Evolutionary conservation across 2,329 filamentous ascomycete species (phyloP).

Genomic region (Fonsecaea pedrosoi): DNA sequence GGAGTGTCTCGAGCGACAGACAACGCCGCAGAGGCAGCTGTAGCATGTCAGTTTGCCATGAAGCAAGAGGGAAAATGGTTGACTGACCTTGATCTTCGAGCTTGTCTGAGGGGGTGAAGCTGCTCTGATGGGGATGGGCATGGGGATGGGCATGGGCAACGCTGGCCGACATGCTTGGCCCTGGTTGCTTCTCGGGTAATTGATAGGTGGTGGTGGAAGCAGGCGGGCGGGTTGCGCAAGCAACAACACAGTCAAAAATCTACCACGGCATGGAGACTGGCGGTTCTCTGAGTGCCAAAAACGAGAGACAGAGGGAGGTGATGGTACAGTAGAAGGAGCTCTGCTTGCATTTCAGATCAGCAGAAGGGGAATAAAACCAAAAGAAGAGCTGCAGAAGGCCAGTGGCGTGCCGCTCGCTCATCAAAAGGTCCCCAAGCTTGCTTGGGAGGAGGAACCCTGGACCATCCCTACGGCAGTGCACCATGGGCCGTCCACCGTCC

Average conservation of each 20-base stretch:
- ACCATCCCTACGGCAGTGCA: not conserved
- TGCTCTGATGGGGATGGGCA: slow-evolving; percentile 17
- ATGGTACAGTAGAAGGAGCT: slow-evolving; percentile 6
- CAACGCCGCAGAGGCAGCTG: slow-evolving; percentile 67
- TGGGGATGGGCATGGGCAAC: slow-evolving; percentile 6
- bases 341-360: slow-evolving; percentile 3
- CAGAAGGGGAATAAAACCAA: slow-evolving; percentile 11
- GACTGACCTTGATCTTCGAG: slow-evolving; percentile 49
- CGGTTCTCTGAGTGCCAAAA: not conserved
- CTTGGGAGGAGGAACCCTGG: slow-evolving; percentile 7
- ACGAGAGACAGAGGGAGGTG: not conserved
- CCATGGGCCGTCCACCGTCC: not conserved
- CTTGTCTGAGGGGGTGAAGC: slow-evolving; percentile 37
- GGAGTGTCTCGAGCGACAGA: slow-evolving; percentile 54
- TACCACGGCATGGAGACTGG: slow-evolving; percentile 14
- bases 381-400: slow-evolving; percentile 20
- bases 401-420: slow-evolving; percentile 27
- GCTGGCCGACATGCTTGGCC: slow-evolving; percentile 36
- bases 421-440: slow-evolving; percentile 11
- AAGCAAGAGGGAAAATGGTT: not conserved
- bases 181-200: slow-evolving; percentile 14
- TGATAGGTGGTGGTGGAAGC: slow-evolving; percentile 7
- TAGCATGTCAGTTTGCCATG: slow-evolving; percentile 22
- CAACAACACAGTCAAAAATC: slow-evolving; percentile 15
- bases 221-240: slow-evolving; percentile 10